Base-by-base conservation (phyloP, 768 basidiomycete genomes). In the Auricularia sp. region DNA sequence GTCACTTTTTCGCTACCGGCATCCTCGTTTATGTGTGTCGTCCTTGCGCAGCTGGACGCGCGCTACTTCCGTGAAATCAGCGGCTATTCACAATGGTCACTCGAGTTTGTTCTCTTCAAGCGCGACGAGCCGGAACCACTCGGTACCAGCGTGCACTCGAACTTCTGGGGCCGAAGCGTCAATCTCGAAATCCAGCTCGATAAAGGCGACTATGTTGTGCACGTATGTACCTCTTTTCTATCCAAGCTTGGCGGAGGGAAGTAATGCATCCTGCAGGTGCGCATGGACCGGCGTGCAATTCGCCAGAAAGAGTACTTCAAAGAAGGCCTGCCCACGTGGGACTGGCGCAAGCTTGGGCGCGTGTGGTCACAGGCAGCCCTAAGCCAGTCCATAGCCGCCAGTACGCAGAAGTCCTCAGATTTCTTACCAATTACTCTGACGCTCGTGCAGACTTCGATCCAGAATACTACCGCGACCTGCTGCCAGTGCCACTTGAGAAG, bases 31-130 rank as follows among this genome's bases (percentile, higher is more conserved):
- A 23, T 71, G 81, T 14, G 74, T 84, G n/a, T 84, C 54, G 82
- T 83, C 35, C 77, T 84, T 42, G 81, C 82, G 12, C 82, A 83
- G 67, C 67, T 81, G 34, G 83, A 84, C 65, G 68, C 72, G 5
- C 75, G 83, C 5, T 84, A 80, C 70, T 84, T 80, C 71, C 71
- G 72, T 29, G 81, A 81, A 58, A 73, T 84, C 44, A 69, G 79
- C 0, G 79, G 80, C 4, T 74, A 71, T 43, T 76, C 77, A 16
- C 67, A 68, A 34, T 84, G 81, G 81, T 76, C 74, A 10, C 74
- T 84, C 64, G 82, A 84, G 64, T 83, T 84, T 66, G 72, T 75
- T 7, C 72, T 84, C 1, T 80, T 80, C 70, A 82, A 80, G 66
- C 75, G 78, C 66, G 82, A 81, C 3, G 74, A 76, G 44, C 76